Base-by-base conservation (phyloP, 768 basidiomycete species). In the Mycena maculata region DNA sequence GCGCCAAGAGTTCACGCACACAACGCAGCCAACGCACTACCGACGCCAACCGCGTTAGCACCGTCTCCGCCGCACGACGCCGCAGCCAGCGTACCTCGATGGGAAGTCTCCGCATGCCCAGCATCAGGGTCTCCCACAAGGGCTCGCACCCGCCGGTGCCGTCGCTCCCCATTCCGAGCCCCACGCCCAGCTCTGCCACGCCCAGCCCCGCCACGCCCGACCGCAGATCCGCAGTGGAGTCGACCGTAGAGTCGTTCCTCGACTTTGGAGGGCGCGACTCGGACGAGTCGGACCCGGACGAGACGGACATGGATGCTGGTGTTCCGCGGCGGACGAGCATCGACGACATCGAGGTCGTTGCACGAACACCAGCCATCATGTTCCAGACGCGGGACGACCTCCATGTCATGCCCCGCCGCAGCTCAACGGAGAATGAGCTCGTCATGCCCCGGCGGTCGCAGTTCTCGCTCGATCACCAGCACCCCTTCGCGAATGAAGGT, bases 21-120 rank as follows among this genome's bases (percentile, higher is more conserved):
- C 28, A 74, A 1, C 76, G 75, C 22, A 68, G 59, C 22, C 63
- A 71, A 54, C 60, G 75, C 62, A 25, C 70, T 45, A n/a, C 60
- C 64, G 41, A 76, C 60, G 76, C 66, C 60, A 76, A 70, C 50
- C 78, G 80, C 36, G 73, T 80, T 16, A 81, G 82, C 39, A 82
- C 84, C 10, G 82, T 94, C 3, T 84, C 84, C 6, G 89, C 92
- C 6, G 92, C 93, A 1, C 86, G 87, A 63, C 85, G 80, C 63
- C 85, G 92, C 42, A 91, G 90, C 74, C 81, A 83, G 45, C 83
- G 90, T 2, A 82, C 87, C 10, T 92, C 91, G 6, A 87, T 89
- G 69, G 85, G 87, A 25, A 92, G 90, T 72, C 78, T 94, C 10
- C 86, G 92, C 1, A 79, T 92, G 25, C 89, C 87, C 54, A 82